Percentiles rank a stretch among this genome's conserved stretches.
These are phyloP conservation scores for Thuidium tamariscinum DNA, from an alignment of 225 moss, liverwort and hornwort genomes.

Conservation along the genomic window DNA sequence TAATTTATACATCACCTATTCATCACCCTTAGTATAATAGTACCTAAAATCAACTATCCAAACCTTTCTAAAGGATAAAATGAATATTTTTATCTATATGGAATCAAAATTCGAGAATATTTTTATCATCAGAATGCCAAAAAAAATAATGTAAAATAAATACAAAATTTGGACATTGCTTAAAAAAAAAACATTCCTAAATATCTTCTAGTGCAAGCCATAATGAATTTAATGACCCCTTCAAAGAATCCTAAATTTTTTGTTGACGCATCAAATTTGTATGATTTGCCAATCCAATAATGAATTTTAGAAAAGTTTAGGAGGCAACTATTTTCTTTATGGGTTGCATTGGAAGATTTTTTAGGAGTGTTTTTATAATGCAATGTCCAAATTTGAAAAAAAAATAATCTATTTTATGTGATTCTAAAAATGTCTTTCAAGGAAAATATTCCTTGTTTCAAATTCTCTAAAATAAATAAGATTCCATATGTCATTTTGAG, in stretches of 20 bases:
- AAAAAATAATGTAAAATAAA: not conserved
- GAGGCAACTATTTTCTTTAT: not conserved
- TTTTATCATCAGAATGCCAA: not conserved
- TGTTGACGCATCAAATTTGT: rapidly evolving
- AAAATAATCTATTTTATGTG: not conserved
- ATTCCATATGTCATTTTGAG: too few species aligned
- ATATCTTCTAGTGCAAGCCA: not conserved
- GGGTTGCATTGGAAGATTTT: not conserved
- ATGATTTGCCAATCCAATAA: not conserved
- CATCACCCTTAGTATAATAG: not conserved
- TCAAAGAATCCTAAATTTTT: not conserved
- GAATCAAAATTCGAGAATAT: not conserved
- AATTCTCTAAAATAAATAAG: not conserved
- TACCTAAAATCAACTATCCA: not conserved
- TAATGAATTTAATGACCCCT: not conserved
- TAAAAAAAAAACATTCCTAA: not conserved
- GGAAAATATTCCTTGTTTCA: not conserved
- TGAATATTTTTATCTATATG: not conserved
- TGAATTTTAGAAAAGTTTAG: not conserved
- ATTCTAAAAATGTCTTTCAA: not conserved
- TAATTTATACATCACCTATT: not conserved
- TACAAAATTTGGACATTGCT: not conserved
- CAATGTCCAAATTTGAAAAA: not conserved
- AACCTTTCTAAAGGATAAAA: rapidly evolving
- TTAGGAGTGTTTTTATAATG: not conserved